Percentiles rank a stretch among this genome's conserved stretches.
These are phyloP conservation scores for Trametes coccinea DNA, from an alignment of 768 basidiomycete genomes.

Conservation along the genomic window DNA sequence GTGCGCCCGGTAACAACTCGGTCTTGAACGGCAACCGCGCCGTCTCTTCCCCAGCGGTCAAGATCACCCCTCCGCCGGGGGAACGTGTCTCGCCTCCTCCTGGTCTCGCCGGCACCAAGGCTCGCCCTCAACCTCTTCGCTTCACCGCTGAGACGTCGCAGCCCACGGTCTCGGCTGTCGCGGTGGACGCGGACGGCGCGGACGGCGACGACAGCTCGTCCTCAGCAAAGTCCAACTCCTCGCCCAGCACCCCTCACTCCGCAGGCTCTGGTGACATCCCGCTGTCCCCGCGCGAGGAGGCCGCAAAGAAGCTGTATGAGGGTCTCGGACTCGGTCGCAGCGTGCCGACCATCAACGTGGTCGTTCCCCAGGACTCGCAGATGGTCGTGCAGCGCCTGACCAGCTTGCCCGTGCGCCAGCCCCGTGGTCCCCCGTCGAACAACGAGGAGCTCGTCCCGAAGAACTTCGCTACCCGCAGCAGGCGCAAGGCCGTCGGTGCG, in stretches of 20 bases:
- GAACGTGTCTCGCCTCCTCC: slow-evolving; percentile 60
- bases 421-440: slow-evolving; percentile 83
- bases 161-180: slow-evolving; percentile 46
- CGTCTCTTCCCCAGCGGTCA: slow-evolving; percentile 51
- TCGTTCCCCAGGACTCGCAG: slow-evolving; percentile 40
- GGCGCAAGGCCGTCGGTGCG: slow-evolving; percentile 82
- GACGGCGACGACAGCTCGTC: slow-evolving; percentile 55
- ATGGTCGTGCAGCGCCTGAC: slow-evolving; percentile 47
- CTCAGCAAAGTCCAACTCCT: slow-evolving; percentile 49
- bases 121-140: slow-evolving; percentile 65
- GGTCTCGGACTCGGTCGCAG: slow-evolving; percentile 84
- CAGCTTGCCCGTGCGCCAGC: slow-evolving; percentile 80
- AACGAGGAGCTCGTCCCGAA: slow-evolving; percentile 84
- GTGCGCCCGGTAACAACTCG: slow-evolving; percentile 68
- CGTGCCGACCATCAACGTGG: slow-evolving; percentile 41
- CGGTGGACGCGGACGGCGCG: slow-evolving; percentile 50
- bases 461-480: slow-evolving; percentile 86
- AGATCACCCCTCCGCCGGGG: slow-evolving; percentile 69
- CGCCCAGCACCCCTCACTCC: slow-evolving; percentile 76
- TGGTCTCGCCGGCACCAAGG: slow-evolving; percentile 30
- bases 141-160: slow-evolving; percentile 39
- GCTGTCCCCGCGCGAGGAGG: slow-evolving; percentile 86
- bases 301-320: slow-evolving; percentile 83
- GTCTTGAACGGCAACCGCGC: slow-evolving; percentile 66
- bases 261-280: slow-evolving; percentile 52